Evolutionary conservation across 169 alveolate genomes (phyloP), one percentile per base, ranked within the genome.

Genomic region (Plasmodium falciparum): DNA sequence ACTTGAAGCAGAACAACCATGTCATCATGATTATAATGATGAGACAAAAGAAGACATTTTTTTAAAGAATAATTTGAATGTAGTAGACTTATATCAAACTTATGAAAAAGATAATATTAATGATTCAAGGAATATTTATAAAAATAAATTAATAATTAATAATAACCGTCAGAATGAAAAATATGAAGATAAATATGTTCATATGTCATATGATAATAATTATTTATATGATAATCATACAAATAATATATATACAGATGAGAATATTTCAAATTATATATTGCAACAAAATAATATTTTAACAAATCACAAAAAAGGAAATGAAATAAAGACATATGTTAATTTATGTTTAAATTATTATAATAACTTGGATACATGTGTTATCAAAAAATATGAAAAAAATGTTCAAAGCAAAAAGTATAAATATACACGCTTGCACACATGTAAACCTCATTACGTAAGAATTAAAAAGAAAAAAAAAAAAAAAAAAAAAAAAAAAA

Each of bases 391-490:
- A 56, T 75, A 75, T 39, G 73, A 75, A 15, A 75, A 75, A 47
- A 75, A 75, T 24, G 75, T 75, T 2, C 88, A 75, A 63, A 75
- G 49, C 56, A 75, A 54, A 54, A 75, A 61, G 24, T 75, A 75
- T 39, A 75, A 63, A 63, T 75, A 62, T 75, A 75, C 88, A 5
- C 75, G 88, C 12, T 67, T 75, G 22, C 88, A 75, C 49, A 75
- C 88, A 3, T 75, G 88, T 43, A 75, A 75, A 54, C 88, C 88
- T 8, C 88, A 75, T 66, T 75, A 75, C 26, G 88, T 75, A 75
- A 33, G 88, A 45, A 45, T 43, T 52, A 8, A 62, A 62, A 33
- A 33, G 8, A 33, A 33, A 33, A 33, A 33, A 6, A 33, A 2
- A 6, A 33, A 24, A 24, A 24, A 24, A 33, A 33, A 29, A 29